phyloP scores from a whole-genome alignment of 192 early-diverging fungal species.

The Backusella mclennaniae region DNA sequence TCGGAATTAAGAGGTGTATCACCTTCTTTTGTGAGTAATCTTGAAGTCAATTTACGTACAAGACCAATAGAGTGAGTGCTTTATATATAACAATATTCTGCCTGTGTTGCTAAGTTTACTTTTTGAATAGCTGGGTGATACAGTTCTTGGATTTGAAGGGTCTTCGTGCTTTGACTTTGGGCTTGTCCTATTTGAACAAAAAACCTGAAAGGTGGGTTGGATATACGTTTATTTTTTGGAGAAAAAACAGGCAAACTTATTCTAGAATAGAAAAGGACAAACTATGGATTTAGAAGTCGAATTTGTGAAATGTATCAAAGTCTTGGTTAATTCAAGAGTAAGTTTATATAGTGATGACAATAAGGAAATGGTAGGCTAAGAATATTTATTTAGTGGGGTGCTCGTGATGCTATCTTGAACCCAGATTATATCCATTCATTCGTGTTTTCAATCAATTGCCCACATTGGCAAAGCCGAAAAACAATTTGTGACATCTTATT shows the following conservation, averaged over 20 bases:
- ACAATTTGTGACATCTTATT: constrained; percentile 73
- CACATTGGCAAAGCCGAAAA: constrained; percentile 68
- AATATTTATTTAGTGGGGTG: constrained; percentile 56
- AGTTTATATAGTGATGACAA: neutral
- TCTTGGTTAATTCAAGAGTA: constrained; percentile 64
- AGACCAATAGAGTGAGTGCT: constrained; percentile 46
- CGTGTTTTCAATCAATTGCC: constrained; percentile 73
- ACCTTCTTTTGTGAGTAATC: constrained; percentile 39
- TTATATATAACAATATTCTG: neutral
- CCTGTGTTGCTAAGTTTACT: neutral
- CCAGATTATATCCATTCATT: constrained; percentile 69
- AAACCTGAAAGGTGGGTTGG: constrained; percentile 21
- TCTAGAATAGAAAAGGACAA: constrained; percentile 49
- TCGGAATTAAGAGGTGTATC: constrained; percentile 49
- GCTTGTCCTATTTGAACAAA: constrained; percentile 60
- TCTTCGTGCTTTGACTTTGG: constrained; percentile 61
- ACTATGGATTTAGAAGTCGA: constrained; percentile 75
- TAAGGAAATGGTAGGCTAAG: neutral
- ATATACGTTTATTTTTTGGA: neutral
- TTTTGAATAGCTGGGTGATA: constrained; percentile 61
- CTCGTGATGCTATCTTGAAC: constrained; percentile 65
- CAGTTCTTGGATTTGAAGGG: constrained; percentile 78
- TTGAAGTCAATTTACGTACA: constrained; percentile 54
- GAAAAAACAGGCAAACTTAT: neutral
- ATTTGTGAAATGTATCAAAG: constrained; percentile 77